Conservation (phyloP, 495 filamentous ascomycete species). For the Annulohypoxylon stygium region DNA sequence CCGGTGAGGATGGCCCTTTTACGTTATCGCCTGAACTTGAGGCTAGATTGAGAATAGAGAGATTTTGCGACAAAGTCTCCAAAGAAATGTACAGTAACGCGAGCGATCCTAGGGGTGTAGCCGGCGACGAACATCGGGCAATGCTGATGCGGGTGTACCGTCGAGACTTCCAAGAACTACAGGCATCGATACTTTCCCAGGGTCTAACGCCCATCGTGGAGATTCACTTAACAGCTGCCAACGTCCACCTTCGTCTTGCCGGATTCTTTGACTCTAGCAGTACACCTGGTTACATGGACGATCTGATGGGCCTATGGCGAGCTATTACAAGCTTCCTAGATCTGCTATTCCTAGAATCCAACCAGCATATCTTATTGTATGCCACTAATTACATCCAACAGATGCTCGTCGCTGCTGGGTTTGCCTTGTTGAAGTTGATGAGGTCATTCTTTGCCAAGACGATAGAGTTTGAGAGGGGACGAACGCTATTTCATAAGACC, state of each 20-base stretch:
- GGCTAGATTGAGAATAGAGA: conserved; percentile 80
- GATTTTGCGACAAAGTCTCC: conserved; percentile 87
- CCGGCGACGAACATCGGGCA: conserved; percentile 75
- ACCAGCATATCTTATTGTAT: conserved; percentile 71
- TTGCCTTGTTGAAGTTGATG: conserved; percentile 85
- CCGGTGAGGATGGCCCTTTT: conserved; percentile 73
- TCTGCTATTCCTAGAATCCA: conserved; percentile 65
- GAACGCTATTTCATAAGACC: conserved; percentile 78
- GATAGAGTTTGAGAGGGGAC: conserved; percentile 81
- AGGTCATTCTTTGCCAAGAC: conserved; percentile 83
- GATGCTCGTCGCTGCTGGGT: conserved; percentile 90
- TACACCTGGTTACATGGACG: conserved; percentile 78
- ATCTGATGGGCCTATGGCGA: conserved; percentile 81
- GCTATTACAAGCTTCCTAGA: conserved; percentile 83
- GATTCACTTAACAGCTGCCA: conserved; percentile 82
- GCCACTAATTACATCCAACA: conserved; percentile 90
- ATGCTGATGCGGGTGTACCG: conserved; percentile 73
- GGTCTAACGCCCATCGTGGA: conserved; percentile 70
- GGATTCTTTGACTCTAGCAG: conserved; percentile 89
- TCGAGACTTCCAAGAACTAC: conserved; percentile 67
- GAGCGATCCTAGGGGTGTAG: conserved; percentile 78
- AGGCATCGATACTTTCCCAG: conserved; percentile 64
- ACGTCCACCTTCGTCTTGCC: conserved; percentile 84
- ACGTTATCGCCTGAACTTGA: conserved; percentile 75
- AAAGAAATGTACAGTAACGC: conserved; percentile 85